Percentiles rank a stretch among this genome's conserved stretches.
phyloP scores from a whole-genome alignment of 2,329 filamentous ascomycete genomes.

The Clonostachys sp. region DNA sequence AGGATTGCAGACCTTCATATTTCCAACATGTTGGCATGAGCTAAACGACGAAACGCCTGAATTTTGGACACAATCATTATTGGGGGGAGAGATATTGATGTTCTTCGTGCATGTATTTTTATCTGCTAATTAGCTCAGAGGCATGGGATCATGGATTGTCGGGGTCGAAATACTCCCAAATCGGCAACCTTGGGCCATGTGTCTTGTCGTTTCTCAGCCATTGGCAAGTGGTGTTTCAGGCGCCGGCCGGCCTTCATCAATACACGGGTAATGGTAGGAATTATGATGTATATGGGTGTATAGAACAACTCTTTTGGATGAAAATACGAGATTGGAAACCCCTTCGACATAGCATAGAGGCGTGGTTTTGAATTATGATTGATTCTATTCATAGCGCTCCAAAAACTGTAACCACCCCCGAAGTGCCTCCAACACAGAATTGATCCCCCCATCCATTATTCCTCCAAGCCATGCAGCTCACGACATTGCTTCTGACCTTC shows the following conservation, averaged over 20 bases:
- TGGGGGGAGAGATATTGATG: neutral
- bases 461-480: constrained; percentile 60
- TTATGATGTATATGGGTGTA: neutral
- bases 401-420: constrained; percentile 61
- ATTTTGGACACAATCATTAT: constrained; percentile 6
- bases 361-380: no score
- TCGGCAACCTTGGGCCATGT: no score
- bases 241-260: no score
- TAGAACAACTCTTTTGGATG: constrained; percentile 2
- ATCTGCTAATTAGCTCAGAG: no score
- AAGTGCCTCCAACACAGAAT: constrained; percentile 62
- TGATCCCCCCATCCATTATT: constrained; percentile 59
- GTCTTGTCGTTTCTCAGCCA: no score
- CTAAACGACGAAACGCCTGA: constrained; percentile 29
- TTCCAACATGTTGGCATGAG: constrained; percentile 90
- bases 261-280: no score
- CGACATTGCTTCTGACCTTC: constrained; percentile 53
- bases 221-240: no score
- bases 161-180: no score
- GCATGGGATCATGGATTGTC: no score
- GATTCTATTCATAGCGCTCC: constrained; percentile 23
- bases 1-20: constrained; percentile 95
- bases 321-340: no score
- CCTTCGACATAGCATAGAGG: no score
- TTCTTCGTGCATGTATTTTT: no score